Base-by-base conservation (phyloP, 2,329 filamentous ascomycete genomes). In the Fusarium temperatum region DNA sequence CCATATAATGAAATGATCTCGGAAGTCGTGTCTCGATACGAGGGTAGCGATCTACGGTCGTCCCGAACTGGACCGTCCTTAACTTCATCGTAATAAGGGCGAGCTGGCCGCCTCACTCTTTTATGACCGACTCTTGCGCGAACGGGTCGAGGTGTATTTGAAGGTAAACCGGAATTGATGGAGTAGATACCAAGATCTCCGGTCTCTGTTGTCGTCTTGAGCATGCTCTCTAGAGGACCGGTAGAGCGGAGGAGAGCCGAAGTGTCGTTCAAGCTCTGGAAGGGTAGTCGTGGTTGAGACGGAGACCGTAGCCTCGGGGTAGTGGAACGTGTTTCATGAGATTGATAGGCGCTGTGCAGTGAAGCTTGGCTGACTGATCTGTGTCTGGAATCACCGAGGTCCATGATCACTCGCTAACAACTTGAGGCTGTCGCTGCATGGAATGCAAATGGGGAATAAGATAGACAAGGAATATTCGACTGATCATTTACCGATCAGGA, bases 181-280 rank as follows among this genome's bases (percentile, higher is more conserved):
- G 87, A 89, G 78, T 91, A 91, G 56, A 88, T 81, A 9, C 89
- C 89, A 73, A 90, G 89, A 73, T 92, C 89, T n/a, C 90, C 89
- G 14, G 89, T 90, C 77, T 92, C 90, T 2, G 89, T 91, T 3
- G 88, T 91, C 8, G 87, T 91, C 81, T 89, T 91, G 66, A 92
- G 83, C 90, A 92, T 91, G 78, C 89, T 87, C 74, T 90, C 87
- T n/a, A 91, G 81, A 5, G 87, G 87, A 10, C 86, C 88, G 1
- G 89, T 87, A 3, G 84, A 87, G 51, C 81, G 83, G 20, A 87
- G 82, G 57, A 87, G 80, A 35, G 79, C 78, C 36, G 81, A 77
- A 63, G 85, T 85, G 63, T 86, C 83, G 56, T 84, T 83, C 66
- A 86, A 81, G 73, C 82, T 83, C 64, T 83, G 83, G 38, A 87